Conservation (phyloP, 2,329 filamentous ascomycete genomes). For the Exophiala alcalophila region DNA sequence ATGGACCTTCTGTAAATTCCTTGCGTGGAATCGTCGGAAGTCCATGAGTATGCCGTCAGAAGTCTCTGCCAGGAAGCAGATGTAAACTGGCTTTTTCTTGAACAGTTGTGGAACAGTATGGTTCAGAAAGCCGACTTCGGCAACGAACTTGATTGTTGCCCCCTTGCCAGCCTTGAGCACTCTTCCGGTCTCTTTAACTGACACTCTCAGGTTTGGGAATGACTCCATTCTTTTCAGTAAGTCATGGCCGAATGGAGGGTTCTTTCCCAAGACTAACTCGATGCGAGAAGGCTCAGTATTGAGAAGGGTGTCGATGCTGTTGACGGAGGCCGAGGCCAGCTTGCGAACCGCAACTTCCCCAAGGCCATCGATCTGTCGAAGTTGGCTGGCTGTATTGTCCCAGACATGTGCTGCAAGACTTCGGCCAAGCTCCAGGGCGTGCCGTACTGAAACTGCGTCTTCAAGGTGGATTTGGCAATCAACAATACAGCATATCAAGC, state of each 20-base stretch:
- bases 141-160: constrained; percentile 61
- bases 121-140: constrained; percentile 70
- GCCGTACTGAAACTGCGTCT: constrained; percentile 66
- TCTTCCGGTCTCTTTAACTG: constrained; percentile 50
- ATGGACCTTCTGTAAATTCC: constrained; percentile 60
- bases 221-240: constrained; percentile 61
- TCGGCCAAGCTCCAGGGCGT: constrained; percentile 72
- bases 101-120: constrained; percentile 59
- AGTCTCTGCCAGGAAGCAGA: constrained; percentile 72
- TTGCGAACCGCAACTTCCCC: constrained; percentile 73
- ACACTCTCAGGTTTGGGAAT: constrained; percentile 68
- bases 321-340: constrained; percentile 67
- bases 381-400: constrained; percentile 77
- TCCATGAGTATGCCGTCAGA: constrained; percentile 67
- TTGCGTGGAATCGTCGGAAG: constrained; percentile 63
- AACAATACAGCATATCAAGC: constrained; percentile 70
- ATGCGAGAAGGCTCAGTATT: constrained; percentile 66
- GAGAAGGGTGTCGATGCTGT: constrained; percentile 67
- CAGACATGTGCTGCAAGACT: constrained; percentile 72
- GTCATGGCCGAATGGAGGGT: constrained; percentile 77
- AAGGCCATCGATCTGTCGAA: constrained; percentile 78
- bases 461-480: constrained; percentile 63
- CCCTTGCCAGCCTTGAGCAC: constrained; percentile 39
- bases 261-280: constrained; percentile 71
- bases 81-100: constrained; percentile 60